Evolutionary conservation across 768 basidiomycete species (phyloP).

Genomic region (Trametes cinnabarina): DNA sequence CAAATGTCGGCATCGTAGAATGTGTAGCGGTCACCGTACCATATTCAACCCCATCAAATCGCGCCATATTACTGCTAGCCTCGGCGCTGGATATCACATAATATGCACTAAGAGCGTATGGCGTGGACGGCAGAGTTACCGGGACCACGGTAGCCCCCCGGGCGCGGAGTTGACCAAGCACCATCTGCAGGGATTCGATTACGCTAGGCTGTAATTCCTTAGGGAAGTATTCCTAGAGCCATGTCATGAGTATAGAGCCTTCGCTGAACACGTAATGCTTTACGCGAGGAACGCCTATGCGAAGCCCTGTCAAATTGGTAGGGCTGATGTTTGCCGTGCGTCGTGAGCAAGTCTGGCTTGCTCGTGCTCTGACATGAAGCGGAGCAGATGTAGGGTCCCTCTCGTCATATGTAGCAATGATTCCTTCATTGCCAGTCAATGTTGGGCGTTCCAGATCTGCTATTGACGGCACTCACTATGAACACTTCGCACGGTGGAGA

Average conservation of each 20-base stretch:
- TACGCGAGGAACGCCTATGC: constrained; percentile 77
- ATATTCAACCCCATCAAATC: constrained; percentile 86
- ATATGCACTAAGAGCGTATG: constrained; percentile 85
- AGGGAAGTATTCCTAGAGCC: constrained; percentile 74
- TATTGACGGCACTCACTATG: constrained; percentile 53
- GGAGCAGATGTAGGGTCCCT: constrained; percentile 75
- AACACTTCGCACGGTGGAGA: constrained; percentile 47
- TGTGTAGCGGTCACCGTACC: constrained; percentile 41
- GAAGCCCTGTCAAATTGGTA: constrained; percentile 47
- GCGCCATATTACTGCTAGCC: constrained; percentile 86
- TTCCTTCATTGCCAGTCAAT: constrained; percentile 30
- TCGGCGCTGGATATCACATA: constrained; percentile 96
- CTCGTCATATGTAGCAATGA: constrained; percentile 48
- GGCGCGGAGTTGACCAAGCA: constrained; percentile 41
- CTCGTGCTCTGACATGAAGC: constrained; percentile 35
- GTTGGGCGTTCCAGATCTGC: too few relatives aligned
- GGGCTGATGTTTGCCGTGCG: neutral
- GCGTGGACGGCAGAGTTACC: constrained; percentile 68
- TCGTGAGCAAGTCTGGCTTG: constrained; percentile 23
- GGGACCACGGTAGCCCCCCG: constrained; percentile 69
- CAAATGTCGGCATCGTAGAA: neutral
- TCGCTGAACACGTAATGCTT: neutral
- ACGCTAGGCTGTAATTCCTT: constrained; percentile 53
- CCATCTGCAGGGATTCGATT: constrained; percentile 42
- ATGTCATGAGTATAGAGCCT: too few relatives aligned